phyloP scores from a whole-genome alignment of 2,329 filamentous ascomycete species.

The Fusarium illudens region DNA sequence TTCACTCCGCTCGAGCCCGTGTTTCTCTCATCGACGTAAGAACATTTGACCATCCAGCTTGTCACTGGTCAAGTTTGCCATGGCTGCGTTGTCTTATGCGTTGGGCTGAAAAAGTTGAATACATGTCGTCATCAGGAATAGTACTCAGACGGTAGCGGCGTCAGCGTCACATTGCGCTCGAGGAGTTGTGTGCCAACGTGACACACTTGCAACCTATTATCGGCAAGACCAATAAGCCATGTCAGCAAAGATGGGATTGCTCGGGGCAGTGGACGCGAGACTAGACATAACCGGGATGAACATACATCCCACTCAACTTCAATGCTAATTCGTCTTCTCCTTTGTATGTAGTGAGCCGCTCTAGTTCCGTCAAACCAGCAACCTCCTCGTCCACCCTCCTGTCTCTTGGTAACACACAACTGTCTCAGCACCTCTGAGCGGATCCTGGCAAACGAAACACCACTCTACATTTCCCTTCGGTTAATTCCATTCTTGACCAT shows the following conservation, averaged over 20 bases:
- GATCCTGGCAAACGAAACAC: not conserved
- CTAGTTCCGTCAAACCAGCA: not conserved
- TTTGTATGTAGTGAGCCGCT: not conserved
- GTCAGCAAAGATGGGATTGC: not conserved
- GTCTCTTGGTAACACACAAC: not conserved
- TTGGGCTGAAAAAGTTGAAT: not conserved
- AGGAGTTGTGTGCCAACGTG: not conserved
- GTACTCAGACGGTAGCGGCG: not conserved
- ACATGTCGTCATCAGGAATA: not conserved
- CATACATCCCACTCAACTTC: not conserved
- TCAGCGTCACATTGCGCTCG: too few species aligned
- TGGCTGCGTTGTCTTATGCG: not conserved
- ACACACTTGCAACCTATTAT: not conserved
- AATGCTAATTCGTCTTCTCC: not conserved
- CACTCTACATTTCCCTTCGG: not conserved
- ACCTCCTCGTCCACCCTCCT: not conserved
- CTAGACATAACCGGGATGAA: not conserved
- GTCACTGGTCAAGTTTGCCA: not conserved
- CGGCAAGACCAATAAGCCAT: not conserved
- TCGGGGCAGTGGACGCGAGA: too few species aligned
- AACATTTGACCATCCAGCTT: not conserved
- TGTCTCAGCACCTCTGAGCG: not conserved
- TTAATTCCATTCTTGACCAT: not conserved
- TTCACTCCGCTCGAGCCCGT: too few species aligned
- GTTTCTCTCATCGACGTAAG: too few species aligned